Evolutionary conservation across 2,329 filamentous ascomycete species (phyloP).

Genomic region (Lasiodiplodia hormozganensis): DNA sequence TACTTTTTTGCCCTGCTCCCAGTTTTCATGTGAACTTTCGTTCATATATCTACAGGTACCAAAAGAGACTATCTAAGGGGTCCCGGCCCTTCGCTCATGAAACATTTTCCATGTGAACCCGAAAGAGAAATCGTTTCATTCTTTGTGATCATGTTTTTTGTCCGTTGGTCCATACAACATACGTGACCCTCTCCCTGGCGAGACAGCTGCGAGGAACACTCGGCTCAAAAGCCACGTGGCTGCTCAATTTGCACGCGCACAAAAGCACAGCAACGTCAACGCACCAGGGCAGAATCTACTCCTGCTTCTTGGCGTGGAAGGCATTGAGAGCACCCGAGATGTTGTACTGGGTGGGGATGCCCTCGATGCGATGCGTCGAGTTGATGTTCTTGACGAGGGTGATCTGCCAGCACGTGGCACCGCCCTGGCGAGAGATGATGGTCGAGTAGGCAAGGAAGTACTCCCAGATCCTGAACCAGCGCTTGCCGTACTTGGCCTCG

Average conservation of each 20-base stretch:
- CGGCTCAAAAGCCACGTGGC: neutral
- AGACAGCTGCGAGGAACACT: neutral
- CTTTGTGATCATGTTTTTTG: constrained; percentile 13
- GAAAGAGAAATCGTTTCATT: constrained; percentile 7
- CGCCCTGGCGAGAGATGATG: constrained; percentile 83
- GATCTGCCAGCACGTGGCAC: constrained; percentile 87
- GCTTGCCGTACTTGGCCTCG: constrained; percentile 89
- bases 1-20: constrained; percentile 2
- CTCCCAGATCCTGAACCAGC: constrained; percentile 97
- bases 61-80: constrained; percentile 7
- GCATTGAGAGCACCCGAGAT: constrained; percentile 69
- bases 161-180: neutral
- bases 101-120: constrained; percentile 5
- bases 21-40: neutral
- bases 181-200: neutral
- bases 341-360: constrained; percentile 71
- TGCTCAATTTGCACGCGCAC: neutral
- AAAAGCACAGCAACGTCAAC: constrained; percentile 13
- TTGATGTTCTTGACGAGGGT: constrained; percentile 90
- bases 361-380: constrained; percentile 80
- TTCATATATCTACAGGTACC: constrained; percentile 17
- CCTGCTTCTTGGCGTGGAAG: constrained; percentile 47
- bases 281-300: neutral
- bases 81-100: neutral
- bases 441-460: constrained; percentile 87